Conservation (phyloP, 2,329 filamentous ascomycete species). For the Pseudocercospora vitis region DNA sequence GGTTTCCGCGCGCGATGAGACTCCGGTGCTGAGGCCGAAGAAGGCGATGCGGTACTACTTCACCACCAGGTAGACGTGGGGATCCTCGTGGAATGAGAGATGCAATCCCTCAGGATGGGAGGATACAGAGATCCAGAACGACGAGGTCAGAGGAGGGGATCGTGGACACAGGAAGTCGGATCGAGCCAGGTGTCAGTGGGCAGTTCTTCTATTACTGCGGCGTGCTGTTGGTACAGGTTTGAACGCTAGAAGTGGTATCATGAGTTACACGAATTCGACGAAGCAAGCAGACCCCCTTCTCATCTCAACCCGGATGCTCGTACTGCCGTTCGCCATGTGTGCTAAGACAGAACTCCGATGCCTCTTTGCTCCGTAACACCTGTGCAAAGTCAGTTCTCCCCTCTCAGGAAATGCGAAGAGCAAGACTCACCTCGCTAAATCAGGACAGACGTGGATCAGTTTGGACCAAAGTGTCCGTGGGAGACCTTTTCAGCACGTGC, state of each 20-base stretch:
- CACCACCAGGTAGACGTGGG: neutral
- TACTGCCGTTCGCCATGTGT: neutral
- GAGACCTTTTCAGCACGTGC: constrained; percentile 20
- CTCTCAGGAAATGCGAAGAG: neutral
- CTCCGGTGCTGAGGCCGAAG: constrained; percentile 29
- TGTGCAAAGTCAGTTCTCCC: neutral
- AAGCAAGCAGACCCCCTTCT: neutral
- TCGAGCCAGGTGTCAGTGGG: too few species aligned
- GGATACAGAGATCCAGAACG: too few species aligned
- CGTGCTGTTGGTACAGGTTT: neutral
- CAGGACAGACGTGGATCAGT: neutral
- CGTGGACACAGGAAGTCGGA: too few species aligned
- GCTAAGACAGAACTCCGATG: neutral
- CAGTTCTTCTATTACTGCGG: neutral
- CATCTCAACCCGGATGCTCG: neutral
- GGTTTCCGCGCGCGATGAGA: constrained; percentile 10
- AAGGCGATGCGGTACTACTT: constrained; percentile 29
- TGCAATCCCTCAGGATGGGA: neutral
- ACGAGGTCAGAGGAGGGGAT: too few species aligned
- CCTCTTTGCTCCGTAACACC: constrained; percentile 1
- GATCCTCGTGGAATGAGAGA: too few species aligned
- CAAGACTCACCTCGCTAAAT: constrained; percentile 3
- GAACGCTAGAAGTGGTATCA: constrained; percentile 6
- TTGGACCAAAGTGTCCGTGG: constrained; percentile 15
- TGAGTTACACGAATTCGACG: constrained; percentile 4